A percentile compares a stretch with the other conserved stretches of the same genome.
phyloP scores from a whole-genome alignment of 495 filamentous ascomycete species.

The Penicillium desertorum region DNA sequence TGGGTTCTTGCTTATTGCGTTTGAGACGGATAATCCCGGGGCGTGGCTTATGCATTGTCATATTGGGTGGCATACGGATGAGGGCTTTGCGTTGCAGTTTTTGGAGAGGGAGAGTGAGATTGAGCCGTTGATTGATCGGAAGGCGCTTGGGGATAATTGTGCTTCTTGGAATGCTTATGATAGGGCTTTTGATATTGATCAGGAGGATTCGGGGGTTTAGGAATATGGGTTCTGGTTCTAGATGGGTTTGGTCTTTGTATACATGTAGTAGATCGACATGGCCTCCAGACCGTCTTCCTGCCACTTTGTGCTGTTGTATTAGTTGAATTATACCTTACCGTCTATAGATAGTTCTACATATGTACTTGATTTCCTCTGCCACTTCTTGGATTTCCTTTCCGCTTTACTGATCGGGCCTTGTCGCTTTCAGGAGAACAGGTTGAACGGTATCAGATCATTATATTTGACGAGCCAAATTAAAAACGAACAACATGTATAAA shows the following conservation, averaged over 20 bases:
- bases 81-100: slow-evolving; percentile 42
- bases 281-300: too few species aligned
- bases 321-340: too few species aligned
- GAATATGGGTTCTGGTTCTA: neutral
- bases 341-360: too few species aligned
- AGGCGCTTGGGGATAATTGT: slow-evolving; percentile 7
- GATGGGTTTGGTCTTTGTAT: neutral
- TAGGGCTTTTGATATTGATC: slow-evolving; percentile 8
- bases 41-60: slow-evolving; percentile 51
- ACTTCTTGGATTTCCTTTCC: slow-evolving; percentile 15
- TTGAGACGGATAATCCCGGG: slow-evolving; percentile 50
- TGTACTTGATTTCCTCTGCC: slow-evolving; percentile 10
- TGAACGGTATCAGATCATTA: too few species aligned
- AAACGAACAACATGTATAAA: neutral
- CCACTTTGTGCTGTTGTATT: too few species aligned
- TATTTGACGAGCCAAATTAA: too few species aligned
- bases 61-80: slow-evolving; percentile 42
- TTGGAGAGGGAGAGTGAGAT: slow-evolving; percentile 46
- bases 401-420: slow-evolving; percentile 12
- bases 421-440: neutral
- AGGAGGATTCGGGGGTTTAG: slow-evolving; percentile 12
- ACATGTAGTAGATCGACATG: too few species aligned
- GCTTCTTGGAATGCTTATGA: slow-evolving; percentile 12
- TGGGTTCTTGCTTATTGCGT: slow-evolving; percentile 47
- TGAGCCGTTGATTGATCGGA: slow-evolving; percentile 24